Conservation (phyloP, 164 flowering plant genomes). For the Pachysandra terminalis region DNA sequence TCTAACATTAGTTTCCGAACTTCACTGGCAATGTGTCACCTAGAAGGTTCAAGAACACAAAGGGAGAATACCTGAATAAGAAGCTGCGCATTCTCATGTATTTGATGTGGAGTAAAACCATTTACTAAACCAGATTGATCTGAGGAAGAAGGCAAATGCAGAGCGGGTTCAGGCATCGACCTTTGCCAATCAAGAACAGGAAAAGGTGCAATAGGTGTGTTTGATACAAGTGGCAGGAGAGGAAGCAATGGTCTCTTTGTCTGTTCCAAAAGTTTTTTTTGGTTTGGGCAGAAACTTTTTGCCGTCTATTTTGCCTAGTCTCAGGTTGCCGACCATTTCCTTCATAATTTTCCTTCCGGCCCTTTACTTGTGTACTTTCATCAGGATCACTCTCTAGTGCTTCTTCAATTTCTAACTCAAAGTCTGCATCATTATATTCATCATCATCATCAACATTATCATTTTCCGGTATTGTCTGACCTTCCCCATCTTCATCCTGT, state of each 20-base stretch:
- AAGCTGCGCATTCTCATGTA: constrained; percentile 92
- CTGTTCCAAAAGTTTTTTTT: constrained; percentile 39
- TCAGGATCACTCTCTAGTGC: constrained; percentile 86
- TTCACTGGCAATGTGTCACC: constrained; percentile 57
- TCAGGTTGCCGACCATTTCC: constrained; percentile 49
- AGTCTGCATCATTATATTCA: constrained; percentile 96
- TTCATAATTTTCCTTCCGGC: constrained; percentile 22
- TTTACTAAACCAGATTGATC: constrained; percentile 26
- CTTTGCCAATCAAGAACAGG: constrained; percentile 28
- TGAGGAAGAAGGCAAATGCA: constrained; percentile 22
- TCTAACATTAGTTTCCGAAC: constrained; percentile 54
- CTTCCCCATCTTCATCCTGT: constrained; percentile 48
- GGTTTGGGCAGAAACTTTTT: constrained; percentile 29
- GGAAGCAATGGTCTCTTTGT: constrained; percentile 69
- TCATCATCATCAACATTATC: constrained; percentile 67
- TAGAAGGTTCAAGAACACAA: constrained; percentile 68
- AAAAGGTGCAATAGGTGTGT: constrained; percentile 27
- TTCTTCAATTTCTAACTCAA: constrained; percentile 93
- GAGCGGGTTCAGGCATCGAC: constrained; percentile 16
- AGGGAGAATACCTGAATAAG: constrained; percentile 84
- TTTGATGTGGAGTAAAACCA: constrained; percentile 74
- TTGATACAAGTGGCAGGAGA: constrained; percentile 47
- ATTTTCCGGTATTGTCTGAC: constrained; percentile 28
- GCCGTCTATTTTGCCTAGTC: constrained; percentile 68
- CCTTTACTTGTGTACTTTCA: constrained; percentile 27